These are phyloP conservation scores for Fusarium sp. DNA, from an alignment of 2,329 filamentous ascomycete species.

Conservation along the genomic window DNA sequence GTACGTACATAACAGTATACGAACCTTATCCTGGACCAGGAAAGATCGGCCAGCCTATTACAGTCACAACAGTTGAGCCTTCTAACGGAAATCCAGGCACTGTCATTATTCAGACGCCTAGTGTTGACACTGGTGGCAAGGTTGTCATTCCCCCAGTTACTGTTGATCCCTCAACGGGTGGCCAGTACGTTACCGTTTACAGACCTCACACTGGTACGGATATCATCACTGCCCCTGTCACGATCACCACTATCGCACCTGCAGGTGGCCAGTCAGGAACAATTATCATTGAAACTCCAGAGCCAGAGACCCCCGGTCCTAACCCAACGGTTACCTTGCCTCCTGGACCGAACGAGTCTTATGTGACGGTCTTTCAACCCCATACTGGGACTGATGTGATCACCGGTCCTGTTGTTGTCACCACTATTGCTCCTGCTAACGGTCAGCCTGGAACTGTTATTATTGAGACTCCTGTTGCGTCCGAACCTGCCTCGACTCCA, in stretches of 20 bases:
- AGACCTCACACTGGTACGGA: background rate
- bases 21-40: slow-evolving; percentile 32
- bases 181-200: background rate
- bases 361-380: background rate
- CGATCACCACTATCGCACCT: background rate
- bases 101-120: slow-evolving; percentile 33
- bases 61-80: slow-evolving; percentile 24
- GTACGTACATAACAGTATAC: slow-evolving; percentile 29
- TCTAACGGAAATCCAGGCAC: slow-evolving; percentile 20
- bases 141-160: slow-evolving; percentile 31
- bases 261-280: background rate
- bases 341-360: background rate
- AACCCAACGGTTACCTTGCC: background rate
- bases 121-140: background rate
- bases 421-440: background rate
- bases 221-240: background rate
- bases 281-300: background rate
- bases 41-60: slow-evolving; percentile 22
- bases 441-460: background rate
- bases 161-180: slow-evolving; percentile 5
- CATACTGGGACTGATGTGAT: background rate
- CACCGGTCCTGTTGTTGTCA: background rate
- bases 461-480: background rate
- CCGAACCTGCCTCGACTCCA: too few relatives aligned
- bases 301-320: background rate